Conservation (phyloP, 441 rosid species). For the Arabidopsis lyrata region DNA sequence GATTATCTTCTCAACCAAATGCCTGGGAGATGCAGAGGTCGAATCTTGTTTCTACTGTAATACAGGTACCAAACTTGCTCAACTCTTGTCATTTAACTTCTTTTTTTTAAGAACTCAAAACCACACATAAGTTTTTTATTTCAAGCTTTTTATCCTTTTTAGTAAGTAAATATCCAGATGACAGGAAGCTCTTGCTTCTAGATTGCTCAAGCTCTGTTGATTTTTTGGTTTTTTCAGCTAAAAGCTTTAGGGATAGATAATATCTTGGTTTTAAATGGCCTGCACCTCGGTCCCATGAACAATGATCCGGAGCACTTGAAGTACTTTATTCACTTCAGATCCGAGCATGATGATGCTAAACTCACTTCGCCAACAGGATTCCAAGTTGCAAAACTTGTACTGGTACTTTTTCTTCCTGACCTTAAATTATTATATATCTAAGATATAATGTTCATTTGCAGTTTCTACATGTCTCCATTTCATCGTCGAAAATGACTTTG, state of each 20-base stretch:
- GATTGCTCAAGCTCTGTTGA: constrained; percentile 28
- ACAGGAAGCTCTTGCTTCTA: constrained; percentile 14
- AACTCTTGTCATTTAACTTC: constrained; percentile 19
- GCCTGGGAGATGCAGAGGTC: constrained; percentile 96
- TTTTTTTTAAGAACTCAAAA: background rate
- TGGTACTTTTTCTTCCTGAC: constrained; percentile 51
- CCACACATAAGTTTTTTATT: background rate
- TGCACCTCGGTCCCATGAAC: constrained; percentile 91
- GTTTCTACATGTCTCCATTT: constrained; percentile 13
- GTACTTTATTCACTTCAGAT: constrained; percentile 90
- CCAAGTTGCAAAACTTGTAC: constrained; percentile 96
- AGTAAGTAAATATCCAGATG: constrained; percentile 5
- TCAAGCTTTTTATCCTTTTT: too few relatives aligned
- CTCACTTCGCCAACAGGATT: constrained; percentile 97
- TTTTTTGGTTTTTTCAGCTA: constrained; percentile 57
- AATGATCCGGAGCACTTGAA: constrained; percentile 95
- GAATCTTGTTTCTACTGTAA: constrained; percentile 87
- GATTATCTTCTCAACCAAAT: constrained; percentile 77
- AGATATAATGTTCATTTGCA: background rate
- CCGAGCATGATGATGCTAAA: constrained; percentile 95
- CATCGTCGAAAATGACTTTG: constrained; percentile 80
- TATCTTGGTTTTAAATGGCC: constrained; percentile 97
- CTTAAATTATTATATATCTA: background rate
- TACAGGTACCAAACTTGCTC: constrained; percentile 65
- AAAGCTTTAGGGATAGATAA: constrained; percentile 97